Evolutionary conservation across 2,329 filamentous ascomycete genomes (phyloP), one percentile per base, ranked within the genome.

Genomic region (Botryotinia globosa): DNA sequence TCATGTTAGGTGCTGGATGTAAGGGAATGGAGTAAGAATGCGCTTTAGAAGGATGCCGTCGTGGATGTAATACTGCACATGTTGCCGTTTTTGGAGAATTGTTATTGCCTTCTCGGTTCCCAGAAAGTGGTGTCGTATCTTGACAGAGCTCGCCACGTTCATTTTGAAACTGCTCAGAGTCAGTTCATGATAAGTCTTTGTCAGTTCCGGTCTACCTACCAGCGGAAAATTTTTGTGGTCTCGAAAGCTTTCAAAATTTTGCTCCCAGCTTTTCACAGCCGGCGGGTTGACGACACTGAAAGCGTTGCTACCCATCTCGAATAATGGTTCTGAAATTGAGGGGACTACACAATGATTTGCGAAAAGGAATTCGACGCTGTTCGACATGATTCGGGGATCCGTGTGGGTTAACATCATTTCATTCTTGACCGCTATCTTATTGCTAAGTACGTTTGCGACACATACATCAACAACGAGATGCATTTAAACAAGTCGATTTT

Each of bases 351-450:
- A 74, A 48, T 76, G 72, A 71, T 58, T 65, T 67, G 75, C 69
- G 68, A 80, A 76, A 78, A 80, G 77, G 76, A 72, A 72, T 73
- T 77, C 75, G 74, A 77, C 77, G 74, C 74, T 75, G 71, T 77
- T 76, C 74, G 74, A 78, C 74, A 78, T 76, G 77, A 59, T 42
- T 73, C 77, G 76, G 77, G 77, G 76, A 59, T 74, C 71, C 76
- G 75, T 77, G 75, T 78, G 78, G 71, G 78, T 79, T 78, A 80
- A 74, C 76, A 80, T 80, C 72, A 32, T 78, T 73, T 76, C 74
- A 75, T 51, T 56, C 72, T 72, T 80, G 77, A 80, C 78, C 79
- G 78, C 77, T 78, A 29, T 65, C 39, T 64, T 74, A 74, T 63
- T 29, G 51, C 32, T 45, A 76, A 77, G 74, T 76, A 75, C 69